Evolutionary conservation across 305 asterid genomes (phyloP).

Genomic region (Fraxinus platypoda): DNA sequence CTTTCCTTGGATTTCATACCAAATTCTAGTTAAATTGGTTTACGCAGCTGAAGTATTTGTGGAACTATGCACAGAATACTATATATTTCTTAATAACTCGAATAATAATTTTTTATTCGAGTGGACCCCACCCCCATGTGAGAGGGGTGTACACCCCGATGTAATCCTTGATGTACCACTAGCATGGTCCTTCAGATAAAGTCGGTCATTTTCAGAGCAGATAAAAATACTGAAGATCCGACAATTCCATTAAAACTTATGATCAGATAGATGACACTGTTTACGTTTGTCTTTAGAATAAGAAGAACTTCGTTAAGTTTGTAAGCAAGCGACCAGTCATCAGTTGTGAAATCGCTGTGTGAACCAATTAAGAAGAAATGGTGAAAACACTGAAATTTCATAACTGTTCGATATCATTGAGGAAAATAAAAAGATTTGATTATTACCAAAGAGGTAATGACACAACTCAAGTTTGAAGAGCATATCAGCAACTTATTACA

Average conservation of each 20-base stretch:
- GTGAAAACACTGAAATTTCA: neutral
- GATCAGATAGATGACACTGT: neutral
- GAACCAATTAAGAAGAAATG: neutral
- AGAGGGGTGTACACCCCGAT: too few relatives aligned
- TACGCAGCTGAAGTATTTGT: neutral
- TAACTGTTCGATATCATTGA: neutral
- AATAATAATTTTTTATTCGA: too few relatives aligned
- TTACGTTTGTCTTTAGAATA: neutral
- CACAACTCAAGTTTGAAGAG: neutral
- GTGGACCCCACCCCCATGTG: too few relatives aligned
- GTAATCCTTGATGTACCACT: too few relatives aligned
- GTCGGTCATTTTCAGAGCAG: neutral
- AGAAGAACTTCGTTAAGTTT: neutral
- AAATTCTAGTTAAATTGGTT: neutral
- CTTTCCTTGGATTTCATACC: neutral
- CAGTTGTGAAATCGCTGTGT: neutral
- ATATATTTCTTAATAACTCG: neutral
- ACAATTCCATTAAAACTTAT: neutral
- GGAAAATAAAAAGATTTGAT: neutral
- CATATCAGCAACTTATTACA: neutral
- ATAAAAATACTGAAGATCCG: neutral
- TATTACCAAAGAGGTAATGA: conserved; percentile 26
- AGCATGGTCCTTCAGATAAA: neutral
- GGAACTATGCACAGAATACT: neutral
- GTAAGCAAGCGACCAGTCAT: neutral